These are phyloP conservation scores for Vitis hybrid DNA, from an alignment of 177 flowering plant species.

Conservation along the genomic window DNA sequence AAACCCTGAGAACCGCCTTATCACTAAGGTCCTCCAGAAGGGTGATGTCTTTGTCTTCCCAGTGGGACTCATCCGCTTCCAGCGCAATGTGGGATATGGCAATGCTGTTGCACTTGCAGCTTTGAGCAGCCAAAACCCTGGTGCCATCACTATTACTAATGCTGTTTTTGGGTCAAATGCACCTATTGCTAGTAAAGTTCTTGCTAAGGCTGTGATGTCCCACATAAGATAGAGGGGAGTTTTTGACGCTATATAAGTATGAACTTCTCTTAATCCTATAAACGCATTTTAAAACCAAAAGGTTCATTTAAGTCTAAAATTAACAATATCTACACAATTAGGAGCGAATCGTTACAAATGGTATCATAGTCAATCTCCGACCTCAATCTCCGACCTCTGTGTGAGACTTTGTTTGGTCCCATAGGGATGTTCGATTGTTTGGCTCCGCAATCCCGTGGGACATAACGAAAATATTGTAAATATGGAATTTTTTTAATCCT, in stretches of 20 bases:
- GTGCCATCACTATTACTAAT: slow-evolving; percentile 2
- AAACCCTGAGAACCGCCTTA: slow-evolving; percentile 19
- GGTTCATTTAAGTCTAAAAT: fast-evolving
- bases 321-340: fast-evolving
- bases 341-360: too few relatives aligned
- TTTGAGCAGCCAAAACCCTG: slow-evolving; percentile 12
- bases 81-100: background rate
- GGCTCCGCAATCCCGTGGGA: fast-evolving
- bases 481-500: fast-evolving
- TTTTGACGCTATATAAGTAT: too few relatives aligned
- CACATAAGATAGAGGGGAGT: fast-evolving
- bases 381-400: too few relatives aligned
- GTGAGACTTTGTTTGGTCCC: too few relatives aligned
- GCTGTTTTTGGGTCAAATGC: slow-evolving; percentile 13
- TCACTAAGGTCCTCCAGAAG: slow-evolving; percentile 15
- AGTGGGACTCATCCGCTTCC: slow-evolving; percentile 15
- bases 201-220: background rate
- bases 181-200: slow-evolving; percentile 8
- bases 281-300: fast-evolving
- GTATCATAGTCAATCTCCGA: fast-evolving
- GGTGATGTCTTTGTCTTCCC: slow-evolving; percentile 29
- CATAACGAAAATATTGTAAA: fast-evolving
- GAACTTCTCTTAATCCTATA: too few relatives aligned
- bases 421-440: too few relatives aligned
- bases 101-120: slow-evolving; percentile 15